Conservation (phyloP, 176 grass and related monocot species). For the Oryza australiensis region DNA sequence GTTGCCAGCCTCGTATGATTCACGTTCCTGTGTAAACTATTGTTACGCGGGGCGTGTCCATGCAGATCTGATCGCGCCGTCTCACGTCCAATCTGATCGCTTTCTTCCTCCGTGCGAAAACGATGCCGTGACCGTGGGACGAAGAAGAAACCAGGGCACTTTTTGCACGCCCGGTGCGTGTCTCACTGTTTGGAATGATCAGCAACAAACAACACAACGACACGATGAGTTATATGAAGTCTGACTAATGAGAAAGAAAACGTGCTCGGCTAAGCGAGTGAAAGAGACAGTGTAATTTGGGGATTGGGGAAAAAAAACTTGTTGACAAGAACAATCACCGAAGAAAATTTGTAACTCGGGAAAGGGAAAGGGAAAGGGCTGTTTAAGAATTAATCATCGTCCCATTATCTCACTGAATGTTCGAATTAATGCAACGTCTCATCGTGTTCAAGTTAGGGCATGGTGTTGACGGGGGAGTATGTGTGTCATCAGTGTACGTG, state of each 20-base stretch:
- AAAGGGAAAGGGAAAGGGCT: no score
- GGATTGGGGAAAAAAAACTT: neutral
- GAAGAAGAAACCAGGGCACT: neutral
- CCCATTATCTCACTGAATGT: neutral
- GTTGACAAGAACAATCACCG: neutral
- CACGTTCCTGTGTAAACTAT: constrained; percentile 16
- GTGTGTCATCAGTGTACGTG: neutral
- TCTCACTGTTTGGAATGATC: neutral
- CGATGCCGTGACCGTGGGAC: neutral
- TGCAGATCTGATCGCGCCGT: constrained; percentile 11
- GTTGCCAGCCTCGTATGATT: constrained; percentile 23
- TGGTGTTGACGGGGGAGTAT: neutral
- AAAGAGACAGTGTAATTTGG: neutral
- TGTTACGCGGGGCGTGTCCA: neutral
- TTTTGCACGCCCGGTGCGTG: neutral
- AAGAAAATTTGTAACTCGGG: neutral
- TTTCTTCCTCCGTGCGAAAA: constrained; percentile 8
- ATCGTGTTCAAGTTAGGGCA: neutral
- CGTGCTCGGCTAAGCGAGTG: neutral
- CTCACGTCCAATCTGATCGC: neutral
- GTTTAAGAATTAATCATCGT: neutral
- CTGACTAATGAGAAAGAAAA: neutral
- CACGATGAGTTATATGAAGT: neutral
- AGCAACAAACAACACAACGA: neutral
- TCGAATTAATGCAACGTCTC: neutral